Percentiles rank a stretch among this genome's conserved stretches.
phyloP scores from a whole-genome alignment of 2,329 filamentous ascomycete genomes.

The Stemphylium beticola region DNA sequence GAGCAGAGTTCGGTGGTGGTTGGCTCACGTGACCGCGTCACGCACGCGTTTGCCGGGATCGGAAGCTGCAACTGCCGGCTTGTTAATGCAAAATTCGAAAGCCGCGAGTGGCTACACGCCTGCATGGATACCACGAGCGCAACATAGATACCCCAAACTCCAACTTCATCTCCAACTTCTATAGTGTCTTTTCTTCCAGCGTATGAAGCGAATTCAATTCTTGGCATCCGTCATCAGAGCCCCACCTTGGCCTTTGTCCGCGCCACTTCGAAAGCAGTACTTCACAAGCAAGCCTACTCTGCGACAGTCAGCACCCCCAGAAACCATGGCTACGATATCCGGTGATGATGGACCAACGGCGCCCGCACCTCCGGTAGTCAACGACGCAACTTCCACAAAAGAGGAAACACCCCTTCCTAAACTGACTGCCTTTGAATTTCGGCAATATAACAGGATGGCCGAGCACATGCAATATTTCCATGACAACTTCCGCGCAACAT shows the following conservation, averaged over 20 bases:
- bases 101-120: conserved; percentile 22
- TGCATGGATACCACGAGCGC: conserved; percentile 9
- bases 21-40: conserved; percentile 16
- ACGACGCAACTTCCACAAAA: conserved; percentile 2
- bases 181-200: background rate
- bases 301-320: background rate
- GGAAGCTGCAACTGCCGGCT: conserved; percentile 22
- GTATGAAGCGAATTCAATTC: conserved; percentile 13
- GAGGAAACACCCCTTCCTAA: conserved; percentile 60
- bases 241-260: background rate
- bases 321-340: conserved; percentile 10
- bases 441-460: conserved; percentile 73
- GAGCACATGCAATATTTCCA: conserved; percentile 75
- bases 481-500: conserved; percentile 56
- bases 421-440: conserved; percentile 70
- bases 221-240: conserved; percentile 4
- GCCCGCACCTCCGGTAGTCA: conserved; percentile 4
- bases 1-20: background rate
- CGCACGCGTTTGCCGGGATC: conserved; percentile 11
- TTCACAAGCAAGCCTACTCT: background rate
- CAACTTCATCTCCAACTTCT: background rate
- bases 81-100: conserved; percentile 23
- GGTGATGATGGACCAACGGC: conserved; percentile 3
- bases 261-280: background rate
- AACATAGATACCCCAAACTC: conserved; percentile 8